phyloP scores from a whole-genome alignment of 2,329 filamentous ascomycete species.

The Colletotrichum karsti region DNA sequence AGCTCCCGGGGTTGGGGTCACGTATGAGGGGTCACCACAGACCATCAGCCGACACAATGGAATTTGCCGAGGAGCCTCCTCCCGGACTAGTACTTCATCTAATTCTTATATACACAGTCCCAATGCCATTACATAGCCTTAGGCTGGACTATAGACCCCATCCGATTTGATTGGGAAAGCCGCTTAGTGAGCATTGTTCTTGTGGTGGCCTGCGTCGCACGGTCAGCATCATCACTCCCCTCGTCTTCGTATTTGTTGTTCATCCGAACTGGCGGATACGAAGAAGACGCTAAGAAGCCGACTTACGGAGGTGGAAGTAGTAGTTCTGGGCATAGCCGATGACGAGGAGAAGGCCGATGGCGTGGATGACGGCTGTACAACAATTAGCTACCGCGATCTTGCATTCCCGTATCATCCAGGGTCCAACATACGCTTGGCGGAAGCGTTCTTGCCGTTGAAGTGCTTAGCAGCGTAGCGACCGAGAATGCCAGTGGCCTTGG shows the following conservation, averaged over 20 bases:
- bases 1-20: neutral
- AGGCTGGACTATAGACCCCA: conserved; percentile 14
- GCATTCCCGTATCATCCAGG: neutral
- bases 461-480: conserved; percentile 90
- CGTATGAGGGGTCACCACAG: neutral
- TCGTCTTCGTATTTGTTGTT: conserved; percentile 29
- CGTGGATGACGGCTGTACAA: conserved; percentile 82
- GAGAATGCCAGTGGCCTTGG: conserved; percentile 82
- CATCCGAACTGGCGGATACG: neutral
- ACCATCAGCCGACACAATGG: neutral
- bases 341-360: conserved; percentile 78
- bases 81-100: conserved; percentile 22
- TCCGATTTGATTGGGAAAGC: neutral
- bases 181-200: conserved; percentile 97
- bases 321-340: conserved; percentile 98
- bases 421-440: conserved; percentile 79
- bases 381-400: neutral
- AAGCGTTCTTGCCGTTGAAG: conserved; percentile 90
- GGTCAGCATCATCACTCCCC: neutral
- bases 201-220: conserved; percentile 84
- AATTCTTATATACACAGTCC: conserved; percentile 33
- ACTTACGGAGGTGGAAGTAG: conserved; percentile 99
- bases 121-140: conserved; percentile 27
- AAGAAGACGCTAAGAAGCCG: neutral
- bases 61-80: conserved; percentile 26